These are phyloP conservation scores for Phycomyces nitens DNA, from an alignment of 192 early-diverging fungal species.

Conservation along the genomic window DNA sequence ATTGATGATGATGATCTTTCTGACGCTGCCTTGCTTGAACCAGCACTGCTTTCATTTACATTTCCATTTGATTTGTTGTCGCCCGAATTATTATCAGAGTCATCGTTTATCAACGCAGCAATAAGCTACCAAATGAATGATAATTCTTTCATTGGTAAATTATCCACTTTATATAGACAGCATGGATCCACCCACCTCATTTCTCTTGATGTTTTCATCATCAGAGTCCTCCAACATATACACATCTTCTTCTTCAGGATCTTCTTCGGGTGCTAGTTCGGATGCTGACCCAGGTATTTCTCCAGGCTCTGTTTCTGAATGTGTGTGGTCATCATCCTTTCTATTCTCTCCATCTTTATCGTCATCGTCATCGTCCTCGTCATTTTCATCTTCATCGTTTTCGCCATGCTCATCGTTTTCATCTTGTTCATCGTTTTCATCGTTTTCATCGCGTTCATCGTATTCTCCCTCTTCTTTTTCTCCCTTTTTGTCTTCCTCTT, in stretches of 20 bases:
- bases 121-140: background rate
- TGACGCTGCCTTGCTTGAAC: too few species aligned
- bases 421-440: background rate
- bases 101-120: background rate
- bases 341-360: background rate
- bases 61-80: too few species aligned
- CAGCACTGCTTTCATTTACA: too few species aligned
- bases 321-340: background rate
- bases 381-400: background rate
- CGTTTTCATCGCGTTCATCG: background rate
- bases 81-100: background rate
- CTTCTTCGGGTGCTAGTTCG: too few species aligned
- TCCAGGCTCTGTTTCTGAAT: too few species aligned
- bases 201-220: background rate
- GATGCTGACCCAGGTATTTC: too few species aligned
- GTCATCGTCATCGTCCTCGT: background rate
- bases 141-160: background rate
- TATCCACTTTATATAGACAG: background rate
- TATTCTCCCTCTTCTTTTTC: background rate
- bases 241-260: background rate
- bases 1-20: too few species aligned
- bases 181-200: background rate
- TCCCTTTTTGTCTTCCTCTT: background rate
- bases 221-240: background rate
- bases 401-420: too few species aligned